Evolutionary conservation across 306 rosid species (phyloP), one percentile per base, ranked within the genome.

Genomic region (Fragaria iinumae): DNA sequence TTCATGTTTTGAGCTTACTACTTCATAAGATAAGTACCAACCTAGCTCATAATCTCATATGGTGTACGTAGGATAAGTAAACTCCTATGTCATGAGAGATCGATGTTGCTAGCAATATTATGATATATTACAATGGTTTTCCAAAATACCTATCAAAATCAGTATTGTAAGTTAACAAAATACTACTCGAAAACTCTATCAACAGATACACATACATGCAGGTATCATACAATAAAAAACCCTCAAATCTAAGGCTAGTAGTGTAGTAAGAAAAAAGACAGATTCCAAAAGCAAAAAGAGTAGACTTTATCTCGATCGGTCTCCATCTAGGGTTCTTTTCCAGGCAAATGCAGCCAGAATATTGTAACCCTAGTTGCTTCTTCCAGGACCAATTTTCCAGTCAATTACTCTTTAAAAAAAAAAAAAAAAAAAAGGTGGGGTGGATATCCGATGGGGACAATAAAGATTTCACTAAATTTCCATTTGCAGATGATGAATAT

Each of bases 381-480:
- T 64, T 64, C 8, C 45, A 64, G 14, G 69, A 17, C 69, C 13
- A 64, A 18, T 36, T 34, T 64, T 64, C 47, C 45, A 36, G 45
- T 64, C 69, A 64, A 64, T 17, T 34, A 5, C 11, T 64, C 45
- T 32, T 63, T 3, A 6, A 14, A 63, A 32, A 63, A 5, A 29
- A 29, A n/a, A n/a, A n/a, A n/a, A n/a, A n/a, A 32, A 32, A 32
- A 32, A 3, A 0, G 34, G 0, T 0, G 34, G 3, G 1, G 1
- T 14, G 11, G n/a, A 64, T 64, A 34, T 63, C 67, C 68, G 9
- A 27, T 32, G 6, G 43, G 43, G 11, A 62, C 41, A 14, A 27
- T 62, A 27, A 32, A 2, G n/a, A 60, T 60, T 60, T 60, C 2
- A 8, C 4, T 39, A 60, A 6, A 60, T 60, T 4, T 25, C 1